These are phyloP conservation scores for Sclerotinia sclerotiorum DNA, from an alignment of 2,329 filamentous ascomycete species.

Conservation along the genomic window DNA sequence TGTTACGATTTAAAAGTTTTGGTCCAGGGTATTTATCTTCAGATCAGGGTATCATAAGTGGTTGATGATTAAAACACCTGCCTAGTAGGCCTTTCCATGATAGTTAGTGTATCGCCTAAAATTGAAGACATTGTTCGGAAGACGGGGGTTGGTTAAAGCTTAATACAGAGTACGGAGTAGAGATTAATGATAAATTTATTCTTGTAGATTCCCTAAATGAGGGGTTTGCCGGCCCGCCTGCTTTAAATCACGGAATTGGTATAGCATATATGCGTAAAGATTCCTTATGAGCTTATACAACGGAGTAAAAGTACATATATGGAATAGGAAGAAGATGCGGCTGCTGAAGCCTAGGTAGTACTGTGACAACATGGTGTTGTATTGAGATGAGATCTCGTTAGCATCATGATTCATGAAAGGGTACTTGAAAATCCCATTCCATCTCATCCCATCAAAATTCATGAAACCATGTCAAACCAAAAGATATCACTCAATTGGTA, in stretches of 20 bases:
- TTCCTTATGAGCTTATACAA: neutral
- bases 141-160: too few relatives aligned
- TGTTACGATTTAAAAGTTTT: neutral
- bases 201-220: neutral
- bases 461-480: neutral
- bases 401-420: conserved; percentile 11
- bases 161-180: too few relatives aligned
- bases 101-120: neutral
- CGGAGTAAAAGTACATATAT: neutral
- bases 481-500: neutral
- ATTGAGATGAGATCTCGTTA: neutral
- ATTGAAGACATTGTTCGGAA: neutral
- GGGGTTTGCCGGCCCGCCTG: neutral
- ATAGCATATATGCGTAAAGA: neutral
- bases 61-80: conserved; percentile 8
- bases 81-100: neutral
- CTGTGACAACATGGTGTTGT: neutral
- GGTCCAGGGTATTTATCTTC: conserved; percentile 1
- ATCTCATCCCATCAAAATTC: neutral
- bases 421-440: neutral
- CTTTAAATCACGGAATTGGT: neutral
- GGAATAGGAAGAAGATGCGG: neutral
- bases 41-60: neutral
- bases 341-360: neutral
- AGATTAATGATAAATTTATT: too few relatives aligned